These are phyloP conservation scores for Cyberlindnera petersonii DNA, from an alignment of 805 yeast species.

Conservation along the genomic window DNA sequence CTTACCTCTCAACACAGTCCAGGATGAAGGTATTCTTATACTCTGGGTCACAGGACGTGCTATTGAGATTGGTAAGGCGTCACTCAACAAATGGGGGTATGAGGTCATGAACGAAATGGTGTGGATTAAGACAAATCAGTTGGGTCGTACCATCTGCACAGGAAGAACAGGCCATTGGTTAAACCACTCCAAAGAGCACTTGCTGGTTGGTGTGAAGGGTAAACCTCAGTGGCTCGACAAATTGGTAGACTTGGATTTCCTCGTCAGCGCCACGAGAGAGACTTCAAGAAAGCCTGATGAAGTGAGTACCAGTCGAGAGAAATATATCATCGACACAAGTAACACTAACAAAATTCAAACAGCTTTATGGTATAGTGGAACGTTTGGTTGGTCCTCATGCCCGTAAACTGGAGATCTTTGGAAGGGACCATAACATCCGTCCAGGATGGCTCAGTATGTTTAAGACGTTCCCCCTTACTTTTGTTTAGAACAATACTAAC, in stretches of 20 bases:
- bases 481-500: background rate
- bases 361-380: constrained; percentile 76
- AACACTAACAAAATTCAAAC: constrained; percentile 20
- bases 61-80: constrained; percentile 79
- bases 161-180: constrained; percentile 98
- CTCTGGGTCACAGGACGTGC: constrained; percentile 97
- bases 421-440: constrained; percentile 78
- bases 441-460: constrained; percentile 74
- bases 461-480: background rate
- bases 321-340: background rate
- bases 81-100: constrained; percentile 81
- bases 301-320: constrained; percentile 18
- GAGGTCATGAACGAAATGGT: constrained; percentile 70
- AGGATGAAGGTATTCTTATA: constrained; percentile 77
- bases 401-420: constrained; percentile 84
- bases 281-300: constrained; percentile 92
- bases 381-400: constrained; percentile 74
- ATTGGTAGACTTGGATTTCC: constrained; percentile 66
- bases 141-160: constrained; percentile 84
- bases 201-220: constrained; percentile 83
- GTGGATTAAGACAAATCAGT: constrained; percentile 89
- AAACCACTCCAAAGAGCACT: constrained; percentile 90
- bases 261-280: constrained; percentile 83
- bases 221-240: constrained; percentile 65
- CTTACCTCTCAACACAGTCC: constrained; percentile 63